Base-by-base conservation (phyloP, 352 stramenopile genomes). In the Pythium guiyangense region DNA sequence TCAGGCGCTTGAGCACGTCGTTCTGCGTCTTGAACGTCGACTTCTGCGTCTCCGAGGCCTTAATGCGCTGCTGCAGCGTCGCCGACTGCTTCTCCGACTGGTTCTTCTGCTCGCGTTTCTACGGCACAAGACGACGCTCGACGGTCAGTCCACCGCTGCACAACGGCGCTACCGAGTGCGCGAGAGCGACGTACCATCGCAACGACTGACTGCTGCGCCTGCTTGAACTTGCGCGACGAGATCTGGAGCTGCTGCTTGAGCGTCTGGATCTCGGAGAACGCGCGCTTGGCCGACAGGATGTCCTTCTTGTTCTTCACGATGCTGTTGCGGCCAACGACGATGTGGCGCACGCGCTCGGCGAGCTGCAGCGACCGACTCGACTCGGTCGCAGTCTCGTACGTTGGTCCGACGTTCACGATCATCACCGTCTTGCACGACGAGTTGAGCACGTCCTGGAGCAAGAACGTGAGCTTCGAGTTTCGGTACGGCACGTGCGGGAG, bases 381-480 rank as follows among this genome's bases (percentile, higher is more conserved):
- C 65, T 97, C 91, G 40, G 71, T 91, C 8, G 77, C 80, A 27
- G 83, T 90, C 55, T 91, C 79, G 47, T 85, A 73, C 1, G 82
- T 91, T 5, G 91, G 91, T 6, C 84, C 90, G 11, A 97, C 80
- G 43, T 94, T 94, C 35, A 97, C 86, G 63, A 98, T 96, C 88
- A 98, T 98, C 31, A 97, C 76, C 8, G 92, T 97, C 75, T 98
- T 98, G 61, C 82, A 91, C 35, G 78, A 87, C 26, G 81, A 86
- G 48, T 92, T 90, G 60, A 88, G 86, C 57, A 91, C 92, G 79
- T 98, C 94, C 70, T 98, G 87, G 8, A 99, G 69, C 39, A 99
- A 66, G 60, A 96, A 94, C n/a, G 97, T 99, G 9, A 99, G 84
- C 77, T 99, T 99, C 6, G 89, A 98, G 71, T 99, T 98, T 66